phyloP scores from a whole-genome alignment of 345 rosid species.

The Rhodamnia argentea region DNA sequence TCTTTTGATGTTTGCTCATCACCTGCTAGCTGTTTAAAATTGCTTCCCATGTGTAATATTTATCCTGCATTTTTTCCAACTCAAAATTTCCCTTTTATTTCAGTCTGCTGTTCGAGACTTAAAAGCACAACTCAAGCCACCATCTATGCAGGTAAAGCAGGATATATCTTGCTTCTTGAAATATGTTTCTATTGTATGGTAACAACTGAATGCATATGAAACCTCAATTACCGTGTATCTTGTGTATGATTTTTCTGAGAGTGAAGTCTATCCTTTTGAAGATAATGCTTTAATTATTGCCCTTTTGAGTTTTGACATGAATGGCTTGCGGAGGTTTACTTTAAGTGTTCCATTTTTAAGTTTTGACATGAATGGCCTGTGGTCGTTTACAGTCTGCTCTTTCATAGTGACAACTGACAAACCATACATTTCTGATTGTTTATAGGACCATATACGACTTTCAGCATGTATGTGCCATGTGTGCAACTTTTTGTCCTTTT shows the following conservation, averaged over 20 bases:
- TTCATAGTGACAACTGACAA: neutral
- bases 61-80: neutral
- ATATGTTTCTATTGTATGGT: neutral
- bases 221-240: neutral
- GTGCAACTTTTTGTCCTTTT: neutral
- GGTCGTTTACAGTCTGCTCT: neutral
- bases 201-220: neutral
- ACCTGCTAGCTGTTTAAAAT: neutral
- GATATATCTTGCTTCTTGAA: neutral
- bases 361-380: neutral
- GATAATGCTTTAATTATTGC: neutral
- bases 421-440: neutral
- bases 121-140: constrained; percentile 92
- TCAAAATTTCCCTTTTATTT: constrained; percentile 5
- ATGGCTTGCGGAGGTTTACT: neutral
- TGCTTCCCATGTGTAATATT: neutral
- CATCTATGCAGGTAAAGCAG: constrained; percentile 84
- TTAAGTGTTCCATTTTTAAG: neutral
- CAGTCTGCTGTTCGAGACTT: constrained; percentile 92
- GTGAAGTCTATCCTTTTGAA: neutral
- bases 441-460: neutral
- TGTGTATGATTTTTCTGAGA: neutral
- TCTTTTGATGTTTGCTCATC: neutral
- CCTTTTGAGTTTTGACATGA: neutral
- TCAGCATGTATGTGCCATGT: neutral